These are phyloP conservation scores for Xylaria arbuscula DNA, from an alignment of 2,329 filamentous ascomycete genomes.

Conservation along the genomic window DNA sequence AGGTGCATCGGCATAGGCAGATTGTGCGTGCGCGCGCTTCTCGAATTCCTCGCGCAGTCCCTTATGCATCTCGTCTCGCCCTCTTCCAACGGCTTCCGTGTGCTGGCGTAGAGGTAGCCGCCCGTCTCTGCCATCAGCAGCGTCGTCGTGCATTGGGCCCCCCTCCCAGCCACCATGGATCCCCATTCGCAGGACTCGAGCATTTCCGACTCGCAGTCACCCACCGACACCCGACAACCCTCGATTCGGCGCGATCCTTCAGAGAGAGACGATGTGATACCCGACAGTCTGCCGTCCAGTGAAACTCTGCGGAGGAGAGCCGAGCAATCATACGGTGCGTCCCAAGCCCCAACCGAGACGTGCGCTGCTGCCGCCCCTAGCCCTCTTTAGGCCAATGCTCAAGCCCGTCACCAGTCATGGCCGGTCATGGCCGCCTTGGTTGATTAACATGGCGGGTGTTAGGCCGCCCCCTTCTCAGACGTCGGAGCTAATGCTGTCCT, in stretches of 20 bases:
- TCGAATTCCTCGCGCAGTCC: too few species aligned
- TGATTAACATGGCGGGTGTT: constrained; percentile 26
- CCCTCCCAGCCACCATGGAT: constrained; percentile 56
- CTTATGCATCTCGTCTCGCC: constrained; percentile 36
- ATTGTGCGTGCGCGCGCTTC: too few species aligned
- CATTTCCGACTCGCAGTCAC: constrained; percentile 56
- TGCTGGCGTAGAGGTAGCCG: constrained; percentile 28
- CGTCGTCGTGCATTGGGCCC: constrained; percentile 21
- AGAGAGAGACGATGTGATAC: constrained; percentile 59
- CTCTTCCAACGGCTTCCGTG: constrained; percentile 31
- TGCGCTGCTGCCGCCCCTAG: constrained; percentile 30
- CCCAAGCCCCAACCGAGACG: constrained; percentile 17
- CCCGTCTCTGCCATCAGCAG: constrained; percentile 32
- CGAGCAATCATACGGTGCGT: constrained; percentile 68
- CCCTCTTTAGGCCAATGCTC: not conserved
- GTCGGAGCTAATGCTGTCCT: constrained; percentile 42
- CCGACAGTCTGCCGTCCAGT: constrained; percentile 68
- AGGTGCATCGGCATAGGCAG: not conserved
- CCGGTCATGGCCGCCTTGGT: constrained; percentile 11
- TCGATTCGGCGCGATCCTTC: constrained; percentile 50
- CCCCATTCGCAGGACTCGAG: constrained; percentile 54
- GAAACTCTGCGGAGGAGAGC: constrained; percentile 70
- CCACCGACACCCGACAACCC: constrained; percentile 62
- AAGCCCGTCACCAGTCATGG: constrained; percentile 8
- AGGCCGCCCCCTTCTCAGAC: constrained; percentile 21